Percentiles rank a stretch among this genome's conserved stretches.
These are phyloP conservation scores for Mycosarcoma maydis DNA, from an alignment of 1,284 basidiomycete species.

Conservation along the genomic window DNA sequence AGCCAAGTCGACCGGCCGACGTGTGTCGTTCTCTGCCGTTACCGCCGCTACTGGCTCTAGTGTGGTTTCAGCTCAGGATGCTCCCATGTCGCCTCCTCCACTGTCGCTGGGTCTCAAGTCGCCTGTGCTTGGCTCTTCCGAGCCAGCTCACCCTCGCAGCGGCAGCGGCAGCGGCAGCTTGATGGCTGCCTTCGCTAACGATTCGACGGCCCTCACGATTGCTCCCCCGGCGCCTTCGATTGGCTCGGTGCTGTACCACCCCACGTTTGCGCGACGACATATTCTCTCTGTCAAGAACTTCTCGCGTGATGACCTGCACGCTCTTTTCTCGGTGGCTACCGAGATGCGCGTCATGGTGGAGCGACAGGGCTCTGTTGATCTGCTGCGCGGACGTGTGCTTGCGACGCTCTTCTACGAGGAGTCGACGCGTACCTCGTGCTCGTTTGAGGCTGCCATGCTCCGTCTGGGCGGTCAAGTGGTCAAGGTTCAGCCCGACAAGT, in stretches of 20 bases:
- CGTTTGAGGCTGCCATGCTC: conserved; percentile 99
- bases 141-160: conserved; percentile 31
- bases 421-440: conserved; percentile 84
- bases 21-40: conserved; percentile 44
- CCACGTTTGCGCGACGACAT: conserved; percentile 78
- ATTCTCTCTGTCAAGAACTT: conserved; percentile 96
- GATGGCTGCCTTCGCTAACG: conserved; percentile 40
- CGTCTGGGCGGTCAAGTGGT: conserved; percentile 95
- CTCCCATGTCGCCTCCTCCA: conserved; percentile 53
- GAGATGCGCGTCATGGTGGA: conserved; percentile 98
- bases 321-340: conserved; percentile 91
- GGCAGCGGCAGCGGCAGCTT: conserved; percentile 37
- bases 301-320: conserved; percentile 86
- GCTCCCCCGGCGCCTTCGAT: conserved; percentile 28
- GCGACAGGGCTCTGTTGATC: conserved; percentile 85
- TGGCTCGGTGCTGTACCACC: conserved; percentile 67
- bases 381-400: conserved; percentile 89
- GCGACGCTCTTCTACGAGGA: conserved; percentile 98
- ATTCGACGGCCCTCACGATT: conserved; percentile 28
- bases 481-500: conserved; percentile 80
- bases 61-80: conserved; percentile 50
- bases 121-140: conserved; percentile 55
- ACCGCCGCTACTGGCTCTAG: conserved; percentile 17
- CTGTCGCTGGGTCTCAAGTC: conserved; percentile 41
- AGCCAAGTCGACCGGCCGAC: conserved; percentile 40